Base-by-base conservation (phyloP, 192 early-diverging fungal species). In the Coemansia sp. region DNA sequence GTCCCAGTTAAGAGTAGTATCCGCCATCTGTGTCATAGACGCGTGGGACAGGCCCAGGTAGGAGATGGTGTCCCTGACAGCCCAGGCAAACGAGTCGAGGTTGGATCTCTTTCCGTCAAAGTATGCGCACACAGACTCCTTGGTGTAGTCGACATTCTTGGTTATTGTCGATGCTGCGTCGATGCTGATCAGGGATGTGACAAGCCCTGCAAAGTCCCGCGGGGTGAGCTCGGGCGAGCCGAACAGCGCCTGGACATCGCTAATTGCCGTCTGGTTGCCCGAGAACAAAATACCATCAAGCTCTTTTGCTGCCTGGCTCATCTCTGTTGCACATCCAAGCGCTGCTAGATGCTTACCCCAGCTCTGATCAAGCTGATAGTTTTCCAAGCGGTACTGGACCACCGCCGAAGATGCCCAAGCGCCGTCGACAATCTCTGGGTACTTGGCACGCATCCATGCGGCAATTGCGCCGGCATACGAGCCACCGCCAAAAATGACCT, bases 401-500 rank as follows among this genome's bases (percentile, higher is more conserved):
- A 89, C 86, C 18, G 85, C 90, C 7, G 90, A 93, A 5, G 88
- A 89, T 3, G 87, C 77, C 64, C 87, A 87, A 7, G 87, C 86
- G 2, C 85, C 90, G 65, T 80, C 83, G 31, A 90, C 80, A 5
- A 90, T 67, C 5, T 85, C 68, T 0, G 87, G 89, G 57, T 87
- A 88, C 60, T 80, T 76, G 40, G 83, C 71, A 31, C 88, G 83
- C 71, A 89, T 86, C 90, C 90, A 93, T 0, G 90, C 89, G 8
- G 91, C 87, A 3, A 93, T 29, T 51, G 85, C 86, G 8, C 88
- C 91, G 12, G 85, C 73, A 63, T 93, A 93, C 5, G 87, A 89
- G 56, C 89, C 90, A 8, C 91, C 91, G 14, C 83, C 83, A n/a
- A 87, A 78, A 17, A 75, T 59, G 16, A 69, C 25, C 52, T 68